phyloP scores from a whole-genome alignment of 1,139 yeast species.

The Suhomyces chickasaworum region DNA sequence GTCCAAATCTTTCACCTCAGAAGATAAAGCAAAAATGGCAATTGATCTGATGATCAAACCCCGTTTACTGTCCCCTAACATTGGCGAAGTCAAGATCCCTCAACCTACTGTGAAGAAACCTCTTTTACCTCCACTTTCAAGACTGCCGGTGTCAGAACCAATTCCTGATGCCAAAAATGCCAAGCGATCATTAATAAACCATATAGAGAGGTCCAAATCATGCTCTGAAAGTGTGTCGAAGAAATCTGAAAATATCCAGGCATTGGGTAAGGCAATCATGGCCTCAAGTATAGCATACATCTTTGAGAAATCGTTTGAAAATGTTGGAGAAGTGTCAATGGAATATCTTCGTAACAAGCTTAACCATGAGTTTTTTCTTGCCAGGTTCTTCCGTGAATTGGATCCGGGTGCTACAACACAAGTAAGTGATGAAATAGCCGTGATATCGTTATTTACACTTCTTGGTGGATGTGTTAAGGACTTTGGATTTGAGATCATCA shows the following conservation, averaged over 20 bases:
- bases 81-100: constrained; percentile 10
- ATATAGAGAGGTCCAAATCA: constrained; percentile 65
- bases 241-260: constrained; percentile 49
- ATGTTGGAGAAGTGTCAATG: constrained; percentile 38
- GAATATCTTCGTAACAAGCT: constrained; percentile 60
- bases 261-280: constrained; percentile 59
- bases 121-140: constrained; percentile 15
- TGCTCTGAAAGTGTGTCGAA: constrained; percentile 52
- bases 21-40: constrained; percentile 42
- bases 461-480: constrained; percentile 75
- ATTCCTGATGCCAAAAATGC: constrained; percentile 22
- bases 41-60: constrained; percentile 45
- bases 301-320: constrained; percentile 21
- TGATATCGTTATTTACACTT: constrained; percentile 55
- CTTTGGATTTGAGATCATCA: constrained; percentile 71
- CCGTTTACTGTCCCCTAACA: constrained; percentile 15
- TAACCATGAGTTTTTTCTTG: constrained; percentile 43
- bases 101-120: constrained; percentile 6
- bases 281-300: constrained; percentile 59
- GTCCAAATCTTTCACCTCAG: constrained; percentile 30
- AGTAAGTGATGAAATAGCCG: constrained; percentile 48
- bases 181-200: constrained; percentile 33
- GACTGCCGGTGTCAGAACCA: constrained; percentile 8
- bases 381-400: constrained; percentile 52
- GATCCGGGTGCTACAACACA: constrained; percentile 44